phyloP scores from a whole-genome alignment of 306 rosid species.

The Rubus parviflorus region DNA sequence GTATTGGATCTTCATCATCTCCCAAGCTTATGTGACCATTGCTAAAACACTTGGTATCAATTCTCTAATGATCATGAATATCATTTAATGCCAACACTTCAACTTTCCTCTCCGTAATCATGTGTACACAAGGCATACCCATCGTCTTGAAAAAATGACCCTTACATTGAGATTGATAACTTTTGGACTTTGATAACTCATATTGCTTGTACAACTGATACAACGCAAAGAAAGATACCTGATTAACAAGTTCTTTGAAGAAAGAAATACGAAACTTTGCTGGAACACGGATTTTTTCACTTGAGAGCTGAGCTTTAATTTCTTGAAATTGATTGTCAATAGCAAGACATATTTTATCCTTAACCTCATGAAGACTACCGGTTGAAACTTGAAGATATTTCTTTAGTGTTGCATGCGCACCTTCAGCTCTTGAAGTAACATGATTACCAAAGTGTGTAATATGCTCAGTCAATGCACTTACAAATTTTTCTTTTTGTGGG shows the following conservation, averaged over 20 bases:
- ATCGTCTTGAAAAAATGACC: too few relatives aligned
- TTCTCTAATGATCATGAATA: too few relatives aligned
- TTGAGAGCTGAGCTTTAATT: neutral
- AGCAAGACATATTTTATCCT: constrained; percentile 1
- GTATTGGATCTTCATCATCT: too few relatives aligned
- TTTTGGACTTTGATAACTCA: too few relatives aligned
- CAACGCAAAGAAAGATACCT: too few relatives aligned
- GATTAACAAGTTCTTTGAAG: neutral
- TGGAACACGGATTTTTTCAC: neutral
- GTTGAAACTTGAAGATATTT: neutral
- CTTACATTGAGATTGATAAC: too few relatives aligned
- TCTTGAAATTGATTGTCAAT: constrained; percentile 13
- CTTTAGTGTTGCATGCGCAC: neutral
- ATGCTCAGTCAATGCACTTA: neutral
- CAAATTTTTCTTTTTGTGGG: neutral
- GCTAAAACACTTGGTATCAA: too few relatives aligned
- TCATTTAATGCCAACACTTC: too few relatives aligned
- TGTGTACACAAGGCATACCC: too few relatives aligned
- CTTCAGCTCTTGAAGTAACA: neutral
- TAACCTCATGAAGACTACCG: neutral
- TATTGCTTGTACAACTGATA: too few relatives aligned
- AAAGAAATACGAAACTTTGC: neutral
- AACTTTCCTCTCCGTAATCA: too few relatives aligned
- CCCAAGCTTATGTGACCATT: too few relatives aligned
- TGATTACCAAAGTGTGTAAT: neutral